Evolutionary conservation across 73 alveolate species (phyloP).

Genomic region (Breviolum minutum): DNA sequence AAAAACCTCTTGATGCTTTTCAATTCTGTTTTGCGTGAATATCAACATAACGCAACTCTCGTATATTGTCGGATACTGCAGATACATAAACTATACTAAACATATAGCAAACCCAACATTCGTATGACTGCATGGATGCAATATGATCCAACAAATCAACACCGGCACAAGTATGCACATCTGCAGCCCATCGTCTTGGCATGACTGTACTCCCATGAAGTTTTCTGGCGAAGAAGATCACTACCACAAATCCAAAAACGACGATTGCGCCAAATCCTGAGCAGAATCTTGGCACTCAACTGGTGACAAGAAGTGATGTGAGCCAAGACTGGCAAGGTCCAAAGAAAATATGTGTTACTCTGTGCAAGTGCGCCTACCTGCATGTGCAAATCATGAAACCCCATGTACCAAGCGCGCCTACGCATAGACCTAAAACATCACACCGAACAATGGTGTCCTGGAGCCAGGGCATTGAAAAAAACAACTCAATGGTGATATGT

Average conservation of each 20-base stretch:
- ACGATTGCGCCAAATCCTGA: background rate
- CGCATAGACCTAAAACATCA: conserved; percentile 37
- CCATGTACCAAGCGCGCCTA: background rate
- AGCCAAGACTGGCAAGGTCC: too few relatives aligned
- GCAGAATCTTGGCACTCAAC: background rate
- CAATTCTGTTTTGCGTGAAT: background rate
- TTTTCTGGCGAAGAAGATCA: background rate
- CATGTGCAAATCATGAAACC: too few relatives aligned
- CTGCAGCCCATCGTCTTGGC: background rate
- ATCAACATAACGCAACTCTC: background rate
- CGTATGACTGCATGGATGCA: background rate
- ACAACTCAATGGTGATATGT: background rate
- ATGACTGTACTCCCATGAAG: background rate
- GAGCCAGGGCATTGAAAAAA: background rate
- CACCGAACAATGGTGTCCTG: conserved; percentile 72
- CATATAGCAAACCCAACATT: background rate
- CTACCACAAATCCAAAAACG: background rate
- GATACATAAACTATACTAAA: background rate
- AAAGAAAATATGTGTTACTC: too few relatives aligned
- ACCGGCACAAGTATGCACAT: background rate
- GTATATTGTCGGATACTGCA: background rate
- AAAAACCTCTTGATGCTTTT: too few relatives aligned
- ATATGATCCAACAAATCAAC: background rate
- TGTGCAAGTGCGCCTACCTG: too few relatives aligned
- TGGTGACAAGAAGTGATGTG: background rate